A percentile compares a stretch with the other conserved stretches of the same genome.
Evolutionary conservation across 164 flowering plant species (phyloP).

Genomic region (Stephania japonica): DNA sequence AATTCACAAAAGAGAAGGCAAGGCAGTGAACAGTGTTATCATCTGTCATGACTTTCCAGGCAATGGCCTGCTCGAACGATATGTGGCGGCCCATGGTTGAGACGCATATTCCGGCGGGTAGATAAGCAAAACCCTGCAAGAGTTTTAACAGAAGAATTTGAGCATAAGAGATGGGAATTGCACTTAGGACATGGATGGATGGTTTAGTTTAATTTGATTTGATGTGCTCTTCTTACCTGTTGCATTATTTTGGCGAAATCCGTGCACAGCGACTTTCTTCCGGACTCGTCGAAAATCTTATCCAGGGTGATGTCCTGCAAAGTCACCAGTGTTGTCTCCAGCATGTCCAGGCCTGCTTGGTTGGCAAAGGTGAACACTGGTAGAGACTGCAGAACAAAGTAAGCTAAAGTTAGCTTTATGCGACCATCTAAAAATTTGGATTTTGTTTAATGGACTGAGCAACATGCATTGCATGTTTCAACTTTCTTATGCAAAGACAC

Average conservation of each 20-base stretch:
- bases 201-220: no score
- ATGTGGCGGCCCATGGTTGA: slow-evolving; percentile 87
- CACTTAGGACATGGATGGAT: background rate
- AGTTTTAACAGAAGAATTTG: background rate
- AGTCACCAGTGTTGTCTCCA: slow-evolving; percentile 85
- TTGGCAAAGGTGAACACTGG: slow-evolving; percentile 90
- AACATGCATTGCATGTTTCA: background rate
- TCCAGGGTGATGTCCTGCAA: slow-evolving; percentile 83
- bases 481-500: no score
- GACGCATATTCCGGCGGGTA: slow-evolving; percentile 80
- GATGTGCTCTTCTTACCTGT: slow-evolving; percentile 43
- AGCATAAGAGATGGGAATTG: background rate
- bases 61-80: slow-evolving; percentile 72
- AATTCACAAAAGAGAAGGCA: slow-evolving; percentile 77
- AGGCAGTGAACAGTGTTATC: slow-evolving; percentile 69
- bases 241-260: slow-evolving; percentile 88
- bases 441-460: background rate
- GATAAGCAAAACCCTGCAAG: slow-evolving; percentile 65
- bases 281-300: slow-evolving; percentile 78
- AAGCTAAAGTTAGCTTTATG: background rate
- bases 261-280: slow-evolving; percentile 57
- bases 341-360: slow-evolving; percentile 94
- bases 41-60: slow-evolving; percentile 84
- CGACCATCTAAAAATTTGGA: background rate
- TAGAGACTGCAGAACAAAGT: slow-evolving; percentile 46